These are phyloP conservation scores for Rhipidocladum racemiflorum DNA, from an alignment of 176 grass and related monocot species.

Conservation along the genomic window DNA sequence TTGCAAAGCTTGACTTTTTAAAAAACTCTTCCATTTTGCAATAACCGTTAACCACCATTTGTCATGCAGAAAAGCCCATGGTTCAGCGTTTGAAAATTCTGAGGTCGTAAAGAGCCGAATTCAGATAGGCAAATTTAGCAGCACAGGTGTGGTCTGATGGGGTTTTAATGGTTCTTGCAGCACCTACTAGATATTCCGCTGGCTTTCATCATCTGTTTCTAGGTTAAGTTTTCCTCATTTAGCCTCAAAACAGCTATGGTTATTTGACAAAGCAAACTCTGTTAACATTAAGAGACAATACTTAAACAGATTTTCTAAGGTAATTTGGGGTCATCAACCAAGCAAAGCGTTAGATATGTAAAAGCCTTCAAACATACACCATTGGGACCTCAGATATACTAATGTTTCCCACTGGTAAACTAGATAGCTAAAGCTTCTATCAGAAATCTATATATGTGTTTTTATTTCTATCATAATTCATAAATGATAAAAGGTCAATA, in stretches of 20 bases:
- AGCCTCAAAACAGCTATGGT: background rate
- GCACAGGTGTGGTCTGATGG: background rate
- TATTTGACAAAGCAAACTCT: background rate
- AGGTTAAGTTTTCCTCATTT: background rate
- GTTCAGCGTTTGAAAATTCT: background rate
- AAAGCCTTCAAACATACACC: background rate
- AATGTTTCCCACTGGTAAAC: background rate
- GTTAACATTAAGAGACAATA: background rate
- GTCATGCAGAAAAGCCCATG: background rate
- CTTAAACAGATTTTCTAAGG: background rate
- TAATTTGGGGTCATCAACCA: background rate
- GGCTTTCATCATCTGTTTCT: background rate
- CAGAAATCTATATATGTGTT: background rate
- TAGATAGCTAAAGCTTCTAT: background rate
- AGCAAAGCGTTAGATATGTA: background rate
- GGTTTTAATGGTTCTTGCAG: background rate
- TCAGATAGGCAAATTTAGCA: background rate
- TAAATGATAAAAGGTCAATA: background rate
- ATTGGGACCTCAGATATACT: background rate
- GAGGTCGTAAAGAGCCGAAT: background rate
- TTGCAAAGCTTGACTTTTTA: no score
- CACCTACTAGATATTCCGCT: background rate
- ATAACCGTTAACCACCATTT: background rate
- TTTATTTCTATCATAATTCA: background rate
- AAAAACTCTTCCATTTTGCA: background rate